These are phyloP conservation scores for Catharanthus roseus DNA, from an alignment of 257 asterid genomes.

Conservation along the genomic window DNA sequence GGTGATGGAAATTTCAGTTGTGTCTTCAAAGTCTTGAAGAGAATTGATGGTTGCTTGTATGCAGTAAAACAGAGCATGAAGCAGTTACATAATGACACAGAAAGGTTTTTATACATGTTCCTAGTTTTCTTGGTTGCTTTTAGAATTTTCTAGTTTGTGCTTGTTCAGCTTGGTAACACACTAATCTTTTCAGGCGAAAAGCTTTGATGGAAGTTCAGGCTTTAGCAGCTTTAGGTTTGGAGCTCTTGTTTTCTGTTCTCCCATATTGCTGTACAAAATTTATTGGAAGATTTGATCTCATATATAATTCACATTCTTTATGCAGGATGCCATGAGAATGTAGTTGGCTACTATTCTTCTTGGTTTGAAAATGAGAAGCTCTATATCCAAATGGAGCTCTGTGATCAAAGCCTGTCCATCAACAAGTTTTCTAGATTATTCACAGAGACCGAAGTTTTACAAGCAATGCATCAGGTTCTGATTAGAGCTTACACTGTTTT, in stretches of 20 bases:
- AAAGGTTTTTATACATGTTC: constrained; percentile 42
- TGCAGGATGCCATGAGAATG: constrained; percentile 78
- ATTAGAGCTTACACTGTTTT: background rate
- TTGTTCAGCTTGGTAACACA: constrained; percentile 12
- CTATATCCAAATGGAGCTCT: constrained; percentile 88
- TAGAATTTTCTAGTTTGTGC: background rate
- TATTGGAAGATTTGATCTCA: background rate
- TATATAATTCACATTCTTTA: constrained; percentile 11
- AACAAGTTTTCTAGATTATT: constrained; percentile 34
- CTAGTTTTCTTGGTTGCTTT: constrained; percentile 5
- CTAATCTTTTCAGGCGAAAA: constrained; percentile 52
- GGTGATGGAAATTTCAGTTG: constrained; percentile 84
- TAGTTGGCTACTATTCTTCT: constrained; percentile 74
- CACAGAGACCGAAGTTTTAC: constrained; percentile 59
- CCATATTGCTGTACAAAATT: background rate
- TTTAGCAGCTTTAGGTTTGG: constrained; percentile 81
- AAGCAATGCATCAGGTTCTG: constrained; percentile 73
- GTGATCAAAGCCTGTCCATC: constrained; percentile 74
- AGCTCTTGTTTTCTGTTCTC: background rate
- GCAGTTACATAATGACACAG: constrained; percentile 66
- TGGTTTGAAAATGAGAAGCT: constrained; percentile 93
- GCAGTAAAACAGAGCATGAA: constrained; percentile 78
- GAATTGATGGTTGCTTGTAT: constrained; percentile 90
- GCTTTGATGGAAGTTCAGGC: constrained; percentile 99
- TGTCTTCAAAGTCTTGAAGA: constrained; percentile 78